phyloP scores from a whole-genome alignment of 2,329 filamentous ascomycete species.

The Cladosporium velox region DNA sequence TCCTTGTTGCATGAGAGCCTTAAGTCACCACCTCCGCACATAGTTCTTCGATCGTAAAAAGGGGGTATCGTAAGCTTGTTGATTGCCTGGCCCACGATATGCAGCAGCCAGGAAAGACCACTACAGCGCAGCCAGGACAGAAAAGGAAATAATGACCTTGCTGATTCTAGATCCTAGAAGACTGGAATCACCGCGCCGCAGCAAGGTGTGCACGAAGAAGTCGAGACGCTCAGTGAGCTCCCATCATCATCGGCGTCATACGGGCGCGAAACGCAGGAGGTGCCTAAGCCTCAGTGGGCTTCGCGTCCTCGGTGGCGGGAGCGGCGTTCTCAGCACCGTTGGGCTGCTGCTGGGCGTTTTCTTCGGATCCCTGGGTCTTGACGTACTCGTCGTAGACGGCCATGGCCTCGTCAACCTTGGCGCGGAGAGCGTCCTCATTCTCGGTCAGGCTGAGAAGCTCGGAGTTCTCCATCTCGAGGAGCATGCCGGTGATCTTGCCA shows the following conservation, averaged over 20 bases:
- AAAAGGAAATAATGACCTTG: slow-evolving; percentile 19
- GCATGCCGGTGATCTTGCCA: slow-evolving; percentile 99
- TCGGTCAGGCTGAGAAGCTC: slow-evolving; percentile 95
- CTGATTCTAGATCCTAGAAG: slow-evolving; percentile 6
- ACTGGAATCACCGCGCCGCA: background rate
- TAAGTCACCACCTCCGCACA: slow-evolving; percentile 10
- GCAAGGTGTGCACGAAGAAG: background rate
- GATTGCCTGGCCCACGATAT: slow-evolving; percentile 5
- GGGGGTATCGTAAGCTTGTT: slow-evolving; percentile 22
- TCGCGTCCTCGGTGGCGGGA: slow-evolving; percentile 37
- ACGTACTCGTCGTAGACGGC: slow-evolving; percentile 98
- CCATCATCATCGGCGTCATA: slow-evolving; percentile 12
- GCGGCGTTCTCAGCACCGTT: slow-evolving; percentile 40
- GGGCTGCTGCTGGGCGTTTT: slow-evolving; percentile 27
- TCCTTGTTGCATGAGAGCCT: background rate
- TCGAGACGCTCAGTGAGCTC: slow-evolving; percentile 1
- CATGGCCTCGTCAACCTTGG: slow-evolving; percentile 97
- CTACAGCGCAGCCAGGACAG: background rate
- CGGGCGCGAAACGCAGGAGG: slow-evolving; percentile 20
- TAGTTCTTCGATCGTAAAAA: slow-evolving; percentile 20
- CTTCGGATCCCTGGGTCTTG: slow-evolving; percentile 70
- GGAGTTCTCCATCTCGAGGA: slow-evolving; percentile 96
- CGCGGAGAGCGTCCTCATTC: slow-evolving; percentile 82
- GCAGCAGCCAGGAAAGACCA: background rate
- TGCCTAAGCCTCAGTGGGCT: slow-evolving; percentile 36